Base-by-base conservation (phyloP, 805 yeast genomes). In the Trichomonascus vanleenenianus region DNA sequence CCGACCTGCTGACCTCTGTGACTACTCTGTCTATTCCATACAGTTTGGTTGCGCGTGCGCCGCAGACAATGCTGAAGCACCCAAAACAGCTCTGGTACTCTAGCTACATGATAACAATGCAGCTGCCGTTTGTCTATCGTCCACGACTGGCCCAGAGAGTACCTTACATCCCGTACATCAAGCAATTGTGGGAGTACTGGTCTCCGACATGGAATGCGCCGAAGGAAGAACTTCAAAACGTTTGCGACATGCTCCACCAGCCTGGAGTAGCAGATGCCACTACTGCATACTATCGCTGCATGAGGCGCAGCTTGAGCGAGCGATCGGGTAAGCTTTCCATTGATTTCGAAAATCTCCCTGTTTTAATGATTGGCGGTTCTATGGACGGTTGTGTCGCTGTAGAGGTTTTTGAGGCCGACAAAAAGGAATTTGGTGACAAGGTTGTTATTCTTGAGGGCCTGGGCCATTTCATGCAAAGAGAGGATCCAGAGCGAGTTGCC, bases 381-480 rank as follows among this genome's bases (percentile, higher is more conserved):
- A 44, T 43, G 10, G 61, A 58, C 35, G 56, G 56, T 3, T 55
- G 59, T 42, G 52, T 55, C 55, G 33, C 44, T 14, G 44, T 43
- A 7, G 44, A 40, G 6, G 40, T 56, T 19, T 55, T 44, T 32
- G 51, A 50, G 32, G 16, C 47, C 5, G 47, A 52, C 36, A 20
- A 36, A 30, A 25, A 30, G 15, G 41, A 35, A 37, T 35, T 50
- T 12, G 34, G 11, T n/a, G 22, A 30, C 6, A 49, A 40, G 19
- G 52, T 56, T 3, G 47, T 16, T 16, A 42, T 46, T 7, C 43
- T 58, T n/a, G 43, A 47, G 3, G 49, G 47, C 3, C 56, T 52
- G 2, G 61, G 61, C 7, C 61, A 58, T 37, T 58, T 58, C 44
- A 46, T 56, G 54, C 60, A 56, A 18, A 53, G 58, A 20, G 61